Base-by-base conservation (phyloP, 345 rosid species). In the Leavenworthia alabamica region DNA sequence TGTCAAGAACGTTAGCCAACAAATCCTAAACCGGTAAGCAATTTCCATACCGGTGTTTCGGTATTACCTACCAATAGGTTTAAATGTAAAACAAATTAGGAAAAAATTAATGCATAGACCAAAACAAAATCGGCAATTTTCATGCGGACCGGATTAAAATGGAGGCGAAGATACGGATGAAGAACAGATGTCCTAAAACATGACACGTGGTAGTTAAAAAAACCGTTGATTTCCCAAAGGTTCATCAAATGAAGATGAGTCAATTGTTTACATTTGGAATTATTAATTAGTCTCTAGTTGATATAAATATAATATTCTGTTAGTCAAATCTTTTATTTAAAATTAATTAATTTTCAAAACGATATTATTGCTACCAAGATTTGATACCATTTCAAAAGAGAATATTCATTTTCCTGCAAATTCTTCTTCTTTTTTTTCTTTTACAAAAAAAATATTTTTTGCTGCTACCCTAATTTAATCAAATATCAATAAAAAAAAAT, bases 371-470 rank as follows among this genome's bases (percentile, higher is more conserved):
- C 26, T 10, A 31, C 33, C 54, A 29, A 44, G 29, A 55, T 55
- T 43, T 39, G 0, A 51, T 65, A 14, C 62, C 62, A 53, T 43
- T n/a, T n/a, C n/a, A n/a, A n/a, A n/a, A n/a, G n/a, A n/a, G n/a
- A n/a, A n/a, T n/a, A n/a, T n/a, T n/a, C n/a, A n/a, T n/a, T n/a
- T n/a, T n/a, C n/a, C n/a, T n/a, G n/a, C n/a, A n/a, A n/a, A n/a
- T n/a, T n/a, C n/a, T n/a, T n/a, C n/a, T n/a, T n/a, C n/a, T n/a
- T n/a, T n/a, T n/a, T n/a, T n/a, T n/a, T n/a, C n/a, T n/a, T n/a
- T n/a, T n/a, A n/a, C n/a, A n/a, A n/a, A n/a, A n/a, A n/a, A n/a
- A n/a, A n/a, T n/a, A n/a, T n/a, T n/a, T n/a, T n/a, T n/a, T n/a
- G n/a, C n/a, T n/a, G n/a, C n/a, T n/a, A n/a, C n/a, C n/a, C n/a